Percentiles rank a stretch among this genome's conserved stretches.
Conservation (phyloP, 2,329 filamentous ascomycete genomes). For the Cladorrhinum sp. region DNA sequence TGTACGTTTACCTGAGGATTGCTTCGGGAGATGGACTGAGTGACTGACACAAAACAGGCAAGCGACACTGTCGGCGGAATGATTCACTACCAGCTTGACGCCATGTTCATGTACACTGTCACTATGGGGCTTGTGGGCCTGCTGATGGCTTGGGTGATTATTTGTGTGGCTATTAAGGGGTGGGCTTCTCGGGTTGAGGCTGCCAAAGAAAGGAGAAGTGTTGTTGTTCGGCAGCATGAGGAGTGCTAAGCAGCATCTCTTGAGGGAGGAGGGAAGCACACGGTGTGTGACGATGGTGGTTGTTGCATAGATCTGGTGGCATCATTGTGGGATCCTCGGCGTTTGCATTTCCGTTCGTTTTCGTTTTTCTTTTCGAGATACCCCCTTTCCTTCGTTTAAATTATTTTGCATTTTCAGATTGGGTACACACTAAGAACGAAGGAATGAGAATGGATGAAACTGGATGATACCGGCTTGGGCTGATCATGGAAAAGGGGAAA, state of each 20-base stretch:
- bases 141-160: constrained; percentile 79
- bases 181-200: constrained; percentile 64
- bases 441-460: no score
- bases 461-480: no score
- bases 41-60: constrained; percentile 48
- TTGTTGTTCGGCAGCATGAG: not conserved
- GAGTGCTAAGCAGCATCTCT: constrained; percentile 2
- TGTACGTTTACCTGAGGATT: no score
- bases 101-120: constrained; percentile 91
- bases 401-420: not conserved
- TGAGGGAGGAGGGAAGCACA: no score
- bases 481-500: no score
- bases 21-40: no score
- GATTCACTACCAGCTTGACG: constrained; percentile 72
- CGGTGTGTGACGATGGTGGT: no score
- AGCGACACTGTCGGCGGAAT: constrained; percentile 75
- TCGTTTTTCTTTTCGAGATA: constrained; percentile 4
- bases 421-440: no score
- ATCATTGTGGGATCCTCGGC: no score
- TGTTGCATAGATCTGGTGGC: no score
- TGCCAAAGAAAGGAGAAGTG: not conserved
- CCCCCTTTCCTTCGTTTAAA: constrained; percentile 1
- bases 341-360: not conserved
- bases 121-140: constrained; percentile 79
- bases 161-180: constrained; percentile 79